These are phyloP conservation scores for Lentinula guzmanii DNA, from an alignment of 768 basidiomycete genomes.

Conservation along the genomic window DNA sequence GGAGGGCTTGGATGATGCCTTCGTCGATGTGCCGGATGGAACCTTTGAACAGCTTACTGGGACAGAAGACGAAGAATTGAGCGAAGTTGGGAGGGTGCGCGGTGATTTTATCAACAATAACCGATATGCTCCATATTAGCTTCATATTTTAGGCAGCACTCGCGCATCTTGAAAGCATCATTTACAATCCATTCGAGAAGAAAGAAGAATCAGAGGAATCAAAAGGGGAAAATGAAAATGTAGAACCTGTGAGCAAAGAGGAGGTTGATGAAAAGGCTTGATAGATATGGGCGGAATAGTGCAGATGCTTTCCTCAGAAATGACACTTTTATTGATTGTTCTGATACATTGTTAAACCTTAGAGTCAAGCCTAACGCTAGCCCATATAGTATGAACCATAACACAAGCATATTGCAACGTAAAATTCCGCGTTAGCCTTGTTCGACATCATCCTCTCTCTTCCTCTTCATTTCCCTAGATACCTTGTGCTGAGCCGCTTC, in stretches of 20 bases:
- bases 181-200: slow-evolving; percentile 43
- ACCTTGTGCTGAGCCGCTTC: slow-evolving; percentile 89
- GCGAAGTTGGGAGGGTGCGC: slow-evolving; percentile 91
- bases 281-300: neutral
- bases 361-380: too few relatives aligned
- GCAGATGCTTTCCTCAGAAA: neutral
- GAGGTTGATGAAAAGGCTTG: neutral
- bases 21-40: slow-evolving; percentile 44
- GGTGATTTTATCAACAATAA: slow-evolving; percentile 74
- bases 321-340: too few relatives aligned
- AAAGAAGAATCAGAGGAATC: neutral
- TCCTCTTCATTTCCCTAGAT: slow-evolving; percentile 92
- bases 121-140: slow-evolving; percentile 81
- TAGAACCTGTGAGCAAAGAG: neutral
- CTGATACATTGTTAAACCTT: too few relatives aligned
- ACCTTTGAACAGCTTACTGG: slow-evolving; percentile 54
- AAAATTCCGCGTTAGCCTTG: slow-evolving; percentile 18
- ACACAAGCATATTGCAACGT: too few relatives aligned
- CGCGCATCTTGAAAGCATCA: slow-evolving; percentile 78
- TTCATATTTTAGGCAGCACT: slow-evolving; percentile 60
- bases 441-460: slow-evolving; percentile 77
- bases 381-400: too few relatives aligned
- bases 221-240: neutral
- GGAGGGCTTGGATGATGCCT: slow-evolving; percentile 46
- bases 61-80: slow-evolving; percentile 65